phyloP scores from a whole-genome alignment of 352 stramenopile species.

The Pythium sp. region DNA sequence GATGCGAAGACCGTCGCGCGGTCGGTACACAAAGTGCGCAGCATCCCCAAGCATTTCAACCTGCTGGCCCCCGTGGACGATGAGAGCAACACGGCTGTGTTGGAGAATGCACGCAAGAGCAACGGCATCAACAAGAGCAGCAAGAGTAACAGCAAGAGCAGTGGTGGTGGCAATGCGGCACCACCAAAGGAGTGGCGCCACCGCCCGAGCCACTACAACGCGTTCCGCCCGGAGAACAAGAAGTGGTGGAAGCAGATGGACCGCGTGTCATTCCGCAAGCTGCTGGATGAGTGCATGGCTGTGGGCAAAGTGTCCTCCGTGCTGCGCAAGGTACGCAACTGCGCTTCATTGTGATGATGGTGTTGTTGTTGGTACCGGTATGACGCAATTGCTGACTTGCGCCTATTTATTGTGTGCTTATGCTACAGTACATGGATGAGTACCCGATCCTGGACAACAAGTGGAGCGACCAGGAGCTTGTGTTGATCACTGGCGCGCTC shows the following conservation, averaged over 20 bases:
- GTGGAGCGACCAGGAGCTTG: conserved; percentile 72
- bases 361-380: neutral
- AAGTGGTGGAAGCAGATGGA: conserved; percentile 60
- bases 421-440: conserved; percentile 54
- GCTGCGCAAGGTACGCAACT: conserved; percentile 36
- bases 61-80: conserved; percentile 14
- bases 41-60: conserved; percentile 22
- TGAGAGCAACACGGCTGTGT: neutral
- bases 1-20: neutral
- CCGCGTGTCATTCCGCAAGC: conserved; percentile 49
- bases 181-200: conserved; percentile 20
- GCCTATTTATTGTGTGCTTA: neutral
- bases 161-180: neutral
- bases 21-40: conserved; percentile 12
- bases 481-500: conserved; percentile 67
- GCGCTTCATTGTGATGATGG: neutral
- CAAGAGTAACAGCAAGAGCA: conserved; percentile 15
- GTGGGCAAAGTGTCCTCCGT: conserved; percentile 48
- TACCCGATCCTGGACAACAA: conserved; percentile 57
- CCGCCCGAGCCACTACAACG: conserved; percentile 23
- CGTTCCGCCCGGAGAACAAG: conserved; percentile 23
- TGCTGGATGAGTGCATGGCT: conserved; percentile 61
- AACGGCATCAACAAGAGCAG: conserved; percentile 24
- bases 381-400: conserved; percentile 6
- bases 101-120: conserved; percentile 9